Evolutionary conservation across 2,329 filamentous ascomycete genomes (phyloP), one percentile per base, ranked within the genome.

Genomic region (Chalara sp.): DNA sequence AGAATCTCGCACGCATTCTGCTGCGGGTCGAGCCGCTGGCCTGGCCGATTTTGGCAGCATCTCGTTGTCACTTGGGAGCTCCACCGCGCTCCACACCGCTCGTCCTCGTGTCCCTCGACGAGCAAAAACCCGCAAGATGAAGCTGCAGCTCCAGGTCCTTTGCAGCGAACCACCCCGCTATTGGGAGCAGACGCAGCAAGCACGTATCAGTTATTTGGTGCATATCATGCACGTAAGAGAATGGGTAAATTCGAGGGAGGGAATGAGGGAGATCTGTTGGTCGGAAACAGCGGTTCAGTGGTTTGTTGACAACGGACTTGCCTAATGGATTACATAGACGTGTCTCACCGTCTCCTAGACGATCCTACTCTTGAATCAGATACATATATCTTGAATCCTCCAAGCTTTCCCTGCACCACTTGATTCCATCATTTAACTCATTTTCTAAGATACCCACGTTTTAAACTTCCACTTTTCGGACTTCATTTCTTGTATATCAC

Each of bases 21-120:
- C 40, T 56, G 59, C 59, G 59, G 59, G 57, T 55, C 59, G 57
- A 56, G 51, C 59, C 56, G 59, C 54, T 52, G 51, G 35, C 8
- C 35, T 37, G 35, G 8, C 35, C 8, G 35, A 37, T 37, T n/a
- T 37, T 10, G 35, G 8, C 35, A 51, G 49, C 35, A 50, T 54
- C 57, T 56, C 50, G 59, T 50, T 61, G 59, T 57, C 58, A 55
- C 47, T 54, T 56, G 47, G 41, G 31, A 53, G 32, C 21, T 21
- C 21, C 21, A 21, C 21, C 21, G 3, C 21, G 21, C 40, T 57
- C 57, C 56, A 58, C 57, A 59, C 57, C 56, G 57, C 59, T 53
- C 11, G 35, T 56, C 40, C 52, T 46, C 41, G 41, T 35, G 35
- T 37, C 8, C 35, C n/a, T 21, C 21, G 21, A 21, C 3, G 21